Evolutionary conservation across 2,329 filamentous ascomycete genomes (phyloP).

Genomic region (Ophiostoma himal-ulmi): DNA sequence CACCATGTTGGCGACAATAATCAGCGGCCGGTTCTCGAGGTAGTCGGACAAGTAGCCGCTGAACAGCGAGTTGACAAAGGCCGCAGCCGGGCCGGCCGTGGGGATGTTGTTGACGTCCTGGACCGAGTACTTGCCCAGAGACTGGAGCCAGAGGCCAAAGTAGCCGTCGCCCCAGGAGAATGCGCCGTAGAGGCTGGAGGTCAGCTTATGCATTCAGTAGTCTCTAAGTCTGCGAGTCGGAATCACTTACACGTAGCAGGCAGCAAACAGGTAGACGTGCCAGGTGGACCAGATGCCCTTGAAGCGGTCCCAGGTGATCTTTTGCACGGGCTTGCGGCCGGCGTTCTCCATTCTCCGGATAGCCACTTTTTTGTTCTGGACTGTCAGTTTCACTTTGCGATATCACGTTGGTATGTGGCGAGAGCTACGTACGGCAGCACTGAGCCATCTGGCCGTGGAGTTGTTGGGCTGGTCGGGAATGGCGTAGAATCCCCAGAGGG

Average conservation of each 20-base stretch:
- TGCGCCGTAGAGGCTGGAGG: background rate
- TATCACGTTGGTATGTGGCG: background rate
- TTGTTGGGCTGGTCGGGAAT: slow-evolving; percentile 2
- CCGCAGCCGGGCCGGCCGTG: background rate
- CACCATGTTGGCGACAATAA: background rate
- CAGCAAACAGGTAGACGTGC: slow-evolving; percentile 2
- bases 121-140: background rate
- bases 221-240: no score
- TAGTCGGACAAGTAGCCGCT: background rate
- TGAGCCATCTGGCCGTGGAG: background rate
- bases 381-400: background rate
- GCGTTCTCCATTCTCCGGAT: background rate
- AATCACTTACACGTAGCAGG: background rate
- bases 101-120: background rate
- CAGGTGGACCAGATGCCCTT: slow-evolving; percentile 2
- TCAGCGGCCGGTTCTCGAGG: background rate
- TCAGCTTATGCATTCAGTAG: background rate
- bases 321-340: background rate
- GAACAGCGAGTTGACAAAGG: background rate
- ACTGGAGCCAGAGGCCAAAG: background rate
- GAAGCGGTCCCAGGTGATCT: background rate
- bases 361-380: background rate
- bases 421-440: background rate
- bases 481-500: background rate
- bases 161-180: slow-evolving; percentile 5